These are phyloP conservation scores for Quercus alba DNA, from an alignment of 306 rosid species.

Conservation along the genomic window DNA sequence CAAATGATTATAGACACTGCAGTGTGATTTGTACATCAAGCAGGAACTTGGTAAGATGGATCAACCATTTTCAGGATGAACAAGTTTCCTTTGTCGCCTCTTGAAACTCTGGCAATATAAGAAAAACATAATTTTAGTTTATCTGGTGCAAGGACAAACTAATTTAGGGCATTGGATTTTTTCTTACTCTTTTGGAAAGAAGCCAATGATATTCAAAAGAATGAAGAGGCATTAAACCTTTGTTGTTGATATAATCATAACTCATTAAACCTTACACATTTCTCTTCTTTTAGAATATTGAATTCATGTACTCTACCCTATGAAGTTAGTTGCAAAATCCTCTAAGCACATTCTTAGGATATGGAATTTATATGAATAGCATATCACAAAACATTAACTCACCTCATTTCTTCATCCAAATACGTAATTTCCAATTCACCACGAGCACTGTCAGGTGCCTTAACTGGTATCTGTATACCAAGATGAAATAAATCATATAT, in stretches of 20 bases:
- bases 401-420: slow-evolving; percentile 88
- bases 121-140: not conserved
- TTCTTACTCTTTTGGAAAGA: too few species aligned
- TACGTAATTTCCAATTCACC: slow-evolving; percentile 87
- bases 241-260: too few species aligned
- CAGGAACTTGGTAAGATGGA: slow-evolving; percentile 77
- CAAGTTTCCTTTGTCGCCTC: slow-evolving; percentile 93
- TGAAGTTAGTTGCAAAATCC: too few species aligned
- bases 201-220: too few species aligned
- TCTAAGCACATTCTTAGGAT: not conserved
- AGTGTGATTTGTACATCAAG: slow-evolving; percentile 24
- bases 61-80: slow-evolving; percentile 84
- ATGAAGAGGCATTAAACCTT: too few species aligned
- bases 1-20: not conserved
- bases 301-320: too few species aligned
- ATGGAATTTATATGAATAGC: not conserved
- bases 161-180: too few species aligned
- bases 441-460: slow-evolving; percentile 90
- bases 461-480: slow-evolving; percentile 68
- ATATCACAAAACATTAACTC: slow-evolving; percentile 24
- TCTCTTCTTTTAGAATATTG: too few species aligned
- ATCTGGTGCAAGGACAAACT: too few species aligned
- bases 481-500: slow-evolving; percentile 2
- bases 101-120: slow-evolving; percentile 64
- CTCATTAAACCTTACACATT: too few species aligned